Conservation (phyloP, 768 basidiomycete genomes). For the Psilocybe sp. region DNA sequence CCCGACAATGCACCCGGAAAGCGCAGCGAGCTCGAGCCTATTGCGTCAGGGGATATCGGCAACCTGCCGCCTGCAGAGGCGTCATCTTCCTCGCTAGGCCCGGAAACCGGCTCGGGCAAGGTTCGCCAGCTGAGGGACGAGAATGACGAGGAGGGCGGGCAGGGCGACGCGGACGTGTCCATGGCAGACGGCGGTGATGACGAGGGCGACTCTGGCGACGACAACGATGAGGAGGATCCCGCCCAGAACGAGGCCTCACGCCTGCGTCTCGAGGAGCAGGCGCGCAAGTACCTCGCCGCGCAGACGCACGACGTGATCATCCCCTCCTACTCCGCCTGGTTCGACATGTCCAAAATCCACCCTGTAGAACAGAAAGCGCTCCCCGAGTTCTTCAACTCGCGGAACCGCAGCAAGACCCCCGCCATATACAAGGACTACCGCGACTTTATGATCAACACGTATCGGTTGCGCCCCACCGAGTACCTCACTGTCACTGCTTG, state of each 20-base stretch:
- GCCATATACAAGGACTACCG: constrained; percentile 98
- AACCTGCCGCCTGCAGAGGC: constrained; percentile 58
- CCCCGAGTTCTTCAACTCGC: constrained; percentile 97
- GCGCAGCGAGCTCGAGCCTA: constrained; percentile 84
- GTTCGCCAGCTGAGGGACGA: constrained; percentile 44
- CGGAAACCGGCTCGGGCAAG: constrained; percentile 41
- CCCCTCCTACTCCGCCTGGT: constrained; percentile 97
- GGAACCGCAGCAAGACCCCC: constrained; percentile 94
- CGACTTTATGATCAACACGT: constrained; percentile 99
- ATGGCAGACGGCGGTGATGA: constrained; percentile 81
- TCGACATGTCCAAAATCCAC: constrained; percentile 92
- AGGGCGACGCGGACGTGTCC: constrained; percentile 44
- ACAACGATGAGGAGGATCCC: constrained; percentile 83
- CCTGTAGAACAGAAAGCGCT: constrained; percentile 88
- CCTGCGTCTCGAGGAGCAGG: constrained; percentile 78
- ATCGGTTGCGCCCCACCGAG: constrained; percentile 88
- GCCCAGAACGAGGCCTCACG: constrained; percentile 81
- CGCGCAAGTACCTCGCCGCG: constrained; percentile 90
- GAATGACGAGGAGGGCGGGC: constrained; percentile 58
- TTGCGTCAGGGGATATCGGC: constrained; percentile 73
- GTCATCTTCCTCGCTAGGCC: constrained; percentile 26
- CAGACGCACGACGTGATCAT: constrained; percentile 98
- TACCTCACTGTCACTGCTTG: constrained; percentile 98
- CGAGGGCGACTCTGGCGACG: constrained; percentile 74
- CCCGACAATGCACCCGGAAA: constrained; percentile 79